Base-by-base conservation (phyloP, 306 rosid species). In the Pterocarpus macrocarpus region DNA sequence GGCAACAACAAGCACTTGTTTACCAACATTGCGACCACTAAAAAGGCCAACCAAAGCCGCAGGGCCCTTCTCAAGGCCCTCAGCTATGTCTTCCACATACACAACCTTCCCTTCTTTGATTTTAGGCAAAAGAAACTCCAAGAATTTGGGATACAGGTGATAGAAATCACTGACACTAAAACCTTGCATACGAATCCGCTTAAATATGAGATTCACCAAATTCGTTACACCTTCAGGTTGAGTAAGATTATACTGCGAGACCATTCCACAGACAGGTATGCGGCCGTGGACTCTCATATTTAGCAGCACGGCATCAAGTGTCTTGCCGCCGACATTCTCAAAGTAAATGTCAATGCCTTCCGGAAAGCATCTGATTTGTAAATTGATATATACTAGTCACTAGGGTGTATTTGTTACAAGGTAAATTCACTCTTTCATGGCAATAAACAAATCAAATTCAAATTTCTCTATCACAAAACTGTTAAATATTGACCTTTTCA, bases 341-440 rank as follows among this genome's bases (percentile, higher is more conserved):
- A 69, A 82, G 78, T 82, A 82, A 5, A 82, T 76, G 78, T 79
- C 82, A 56, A 79, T 83, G 65, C 86, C 83, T 78, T 83, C 80
- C 2, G 86, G 83, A 35, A 83, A 85, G 75, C 73, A 73, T 33
- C 83, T 85, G 59, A 59, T 69, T 63, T 35, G 28, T 15, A 58
- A 6, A 79, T 68, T 33, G 17, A 62, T 8, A 52, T 11, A 11
- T 7, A 8, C 15, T 9, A 58, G 12, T 47, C 22, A 13, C 58
- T 13, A 52, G 56, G 13, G 16, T 50, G 56, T 50, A 45, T 3
- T 14, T 12, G 0, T 50, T 11, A 50, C 3, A 50, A 50, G 56
- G 56, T 11, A 50, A 13, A 5, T 47, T 47, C 2, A 47, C 53
- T 47, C 14, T 9, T 22, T 22, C 28, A 1, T 47, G 53, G 53